Percentiles rank a stretch among this genome's conserved stretches.
Evolutionary conservation across 768 basidiomycete genomes (phyloP).

Genomic region (Phanerodontia chrysosporium): DNA sequence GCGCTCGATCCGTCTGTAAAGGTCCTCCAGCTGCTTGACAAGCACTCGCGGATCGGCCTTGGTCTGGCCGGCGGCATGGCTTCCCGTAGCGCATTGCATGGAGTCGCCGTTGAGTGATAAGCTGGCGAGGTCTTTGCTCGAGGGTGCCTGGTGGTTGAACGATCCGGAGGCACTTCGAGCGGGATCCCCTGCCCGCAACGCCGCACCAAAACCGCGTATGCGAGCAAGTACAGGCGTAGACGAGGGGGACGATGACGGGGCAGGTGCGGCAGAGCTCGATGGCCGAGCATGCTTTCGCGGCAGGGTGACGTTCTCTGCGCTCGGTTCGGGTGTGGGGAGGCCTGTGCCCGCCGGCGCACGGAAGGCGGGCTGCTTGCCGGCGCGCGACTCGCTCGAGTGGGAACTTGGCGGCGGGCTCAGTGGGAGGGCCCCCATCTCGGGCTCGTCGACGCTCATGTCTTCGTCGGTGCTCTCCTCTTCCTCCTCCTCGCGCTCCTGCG

Average conservation of each 20-base stretch:
- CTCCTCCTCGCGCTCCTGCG: background rate
- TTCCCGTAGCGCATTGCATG: too few species aligned
- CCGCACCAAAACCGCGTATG: too few species aligned
- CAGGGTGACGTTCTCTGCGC: background rate
- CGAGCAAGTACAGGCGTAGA: too few species aligned
- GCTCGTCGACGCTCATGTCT: background rate
- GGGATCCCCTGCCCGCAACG: too few species aligned
- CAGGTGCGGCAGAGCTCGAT: background rate
- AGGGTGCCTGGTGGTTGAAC: too few species aligned
- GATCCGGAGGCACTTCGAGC: too few species aligned
- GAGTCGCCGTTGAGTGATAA: too few species aligned
- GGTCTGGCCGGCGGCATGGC: too few species aligned
- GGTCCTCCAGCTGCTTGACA: background rate
- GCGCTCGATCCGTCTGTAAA: background rate
- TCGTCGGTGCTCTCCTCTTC: background rate
- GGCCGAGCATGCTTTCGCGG: background rate
- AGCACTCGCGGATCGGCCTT: background rate
- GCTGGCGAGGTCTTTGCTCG: too few species aligned
- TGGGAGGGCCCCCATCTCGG: too few species aligned
- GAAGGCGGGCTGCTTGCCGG: background rate
- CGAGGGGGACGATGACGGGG: background rate
- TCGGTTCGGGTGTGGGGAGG: background rate
- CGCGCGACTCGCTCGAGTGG: background rate
- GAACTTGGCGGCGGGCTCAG: too few species aligned
- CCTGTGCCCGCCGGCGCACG: background rate